Conservation (phyloP, 495 filamentous ascomycete species). For the Bryoglossum gracile region DNA sequence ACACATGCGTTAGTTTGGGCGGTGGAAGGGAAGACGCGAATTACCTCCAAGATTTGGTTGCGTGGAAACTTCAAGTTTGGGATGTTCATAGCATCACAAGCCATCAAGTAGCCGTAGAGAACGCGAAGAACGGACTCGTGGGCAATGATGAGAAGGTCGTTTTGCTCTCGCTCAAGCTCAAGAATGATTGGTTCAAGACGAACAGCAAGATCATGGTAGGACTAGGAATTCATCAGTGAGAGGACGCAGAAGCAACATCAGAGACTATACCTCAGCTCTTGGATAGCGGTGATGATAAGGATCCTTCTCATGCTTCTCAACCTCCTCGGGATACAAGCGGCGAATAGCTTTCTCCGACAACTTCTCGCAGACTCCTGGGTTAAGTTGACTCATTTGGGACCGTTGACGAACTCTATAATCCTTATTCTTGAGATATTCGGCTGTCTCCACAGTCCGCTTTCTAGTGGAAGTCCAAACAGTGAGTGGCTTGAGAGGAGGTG, state of each 20-base stretch:
- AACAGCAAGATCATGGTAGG: slow-evolving; percentile 96
- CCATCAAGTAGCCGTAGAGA: slow-evolving; percentile 97
- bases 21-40: slow-evolving; percentile 1
- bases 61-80: slow-evolving; percentile 90
- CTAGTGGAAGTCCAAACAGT: slow-evolving; percentile 93
- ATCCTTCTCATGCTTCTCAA: slow-evolving; percentile 85
- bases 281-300: slow-evolving; percentile 98
- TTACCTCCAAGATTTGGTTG: slow-evolving; percentile 90
- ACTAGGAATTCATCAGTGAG: slow-evolving; percentile 41
- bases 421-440: slow-evolving; percentile 62
- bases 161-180: slow-evolving; percentile 93
- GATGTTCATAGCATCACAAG: slow-evolving; percentile 93
- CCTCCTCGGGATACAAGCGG: slow-evolving; percentile 76
- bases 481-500: slow-evolving; percentile 66
- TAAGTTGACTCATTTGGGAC: slow-evolving; percentile 92
- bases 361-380: slow-evolving; percentile 92
- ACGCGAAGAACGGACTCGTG: slow-evolving; percentile 96
- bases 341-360: slow-evolving; percentile 75
- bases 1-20: slow-evolving; percentile 1
- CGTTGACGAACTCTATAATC: slow-evolving; percentile 85
- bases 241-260: neutral
- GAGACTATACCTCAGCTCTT: slow-evolving; percentile 68
- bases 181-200: slow-evolving; percentile 98
- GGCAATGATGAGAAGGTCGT: slow-evolving; percentile 94
- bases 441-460: slow-evolving; percentile 85